These are phyloP conservation scores for Saturnispora gosingensis DNA, from an alignment of 805 yeast genomes.

Conservation along the genomic window DNA sequence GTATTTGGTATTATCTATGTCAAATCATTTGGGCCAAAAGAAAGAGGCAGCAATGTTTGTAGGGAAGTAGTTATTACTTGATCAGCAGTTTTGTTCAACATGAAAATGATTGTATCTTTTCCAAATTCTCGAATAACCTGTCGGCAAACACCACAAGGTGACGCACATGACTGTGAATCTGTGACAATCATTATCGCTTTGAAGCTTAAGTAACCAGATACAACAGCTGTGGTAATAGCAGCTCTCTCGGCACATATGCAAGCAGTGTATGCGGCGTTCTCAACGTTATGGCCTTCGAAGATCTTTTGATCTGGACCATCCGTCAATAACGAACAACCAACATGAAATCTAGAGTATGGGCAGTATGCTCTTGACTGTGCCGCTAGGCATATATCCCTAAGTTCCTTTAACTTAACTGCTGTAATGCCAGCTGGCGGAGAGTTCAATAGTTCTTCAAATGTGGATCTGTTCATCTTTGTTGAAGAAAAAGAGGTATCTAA, in stretches of 20 bases:
- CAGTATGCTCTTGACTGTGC: constrained; percentile 40
- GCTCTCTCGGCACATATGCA: constrained; percentile 71
- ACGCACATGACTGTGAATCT: constrained; percentile 47
- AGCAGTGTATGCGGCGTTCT: constrained; percentile 83
- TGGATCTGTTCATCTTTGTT: neutral
- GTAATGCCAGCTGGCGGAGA: neutral
- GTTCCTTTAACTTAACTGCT: neutral
- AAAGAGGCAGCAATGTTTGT: constrained; percentile 62
- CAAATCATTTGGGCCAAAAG: constrained; percentile 78
- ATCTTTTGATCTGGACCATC: constrained; percentile 38
- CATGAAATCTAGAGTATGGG: constrained; percentile 72
- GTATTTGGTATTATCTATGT: constrained; percentile 5
- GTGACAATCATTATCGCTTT: constrained; percentile 61
- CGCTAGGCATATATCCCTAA: constrained; percentile 8
- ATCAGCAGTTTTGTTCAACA: constrained; percentile 54
- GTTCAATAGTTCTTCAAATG: neutral
- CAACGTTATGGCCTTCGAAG: constrained; percentile 78
- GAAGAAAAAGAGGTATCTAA: neutral
- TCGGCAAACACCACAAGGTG: constrained; percentile 94
- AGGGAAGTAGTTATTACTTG: constrained; percentile 38
- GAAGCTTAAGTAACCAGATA: constrained; percentile 33
- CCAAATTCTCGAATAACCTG: constrained; percentile 84
- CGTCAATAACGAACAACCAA: constrained; percentile 69
- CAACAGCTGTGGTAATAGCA: constrained; percentile 49
- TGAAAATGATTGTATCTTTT: constrained; percentile 45